These are phyloP conservation scores for Linnemannia schmuckeri DNA, from an alignment of 192 early-diverging fungal genomes.

Conservation along the genomic window DNA sequence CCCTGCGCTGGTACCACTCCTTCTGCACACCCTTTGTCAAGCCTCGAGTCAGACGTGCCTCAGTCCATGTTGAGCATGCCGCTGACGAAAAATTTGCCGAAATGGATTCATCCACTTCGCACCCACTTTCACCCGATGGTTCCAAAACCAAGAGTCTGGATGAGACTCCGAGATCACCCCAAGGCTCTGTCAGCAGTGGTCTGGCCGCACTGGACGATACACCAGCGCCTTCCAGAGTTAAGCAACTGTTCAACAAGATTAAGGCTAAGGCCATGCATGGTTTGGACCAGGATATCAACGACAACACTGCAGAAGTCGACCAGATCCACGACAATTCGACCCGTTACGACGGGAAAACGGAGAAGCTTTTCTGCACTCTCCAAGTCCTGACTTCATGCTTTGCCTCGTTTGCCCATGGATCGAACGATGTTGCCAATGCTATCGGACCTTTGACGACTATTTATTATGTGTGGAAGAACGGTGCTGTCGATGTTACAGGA, in stretches of 20 bases:
- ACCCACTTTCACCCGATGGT: constrained; percentile 10
- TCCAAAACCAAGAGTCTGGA: constrained; percentile 7
- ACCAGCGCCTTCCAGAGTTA: neutral
- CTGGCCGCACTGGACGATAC: constrained; percentile 27
- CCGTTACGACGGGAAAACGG: constrained; percentile 78
- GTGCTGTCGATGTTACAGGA: constrained; percentile 58
- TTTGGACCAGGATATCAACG: constrained; percentile 38
- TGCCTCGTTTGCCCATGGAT: constrained; percentile 89
- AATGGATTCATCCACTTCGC: neutral
- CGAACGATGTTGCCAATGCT: constrained; percentile 91
- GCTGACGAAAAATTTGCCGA: neutral
- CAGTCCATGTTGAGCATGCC: neutral
- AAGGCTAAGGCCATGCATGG: constrained; percentile 15
- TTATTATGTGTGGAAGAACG: constrained; percentile 68
- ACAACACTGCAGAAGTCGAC: constrained; percentile 42
- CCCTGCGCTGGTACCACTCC: constrained; percentile 78
- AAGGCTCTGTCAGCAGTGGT: constrained; percentile 10
- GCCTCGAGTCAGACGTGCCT: neutral
- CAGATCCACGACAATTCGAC: constrained; percentile 74
- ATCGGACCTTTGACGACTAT: constrained; percentile 84
- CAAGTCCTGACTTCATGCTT: constrained; percentile 86
- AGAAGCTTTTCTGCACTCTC: constrained; percentile 85
- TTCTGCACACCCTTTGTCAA: constrained; percentile 69
- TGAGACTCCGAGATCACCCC: neutral
- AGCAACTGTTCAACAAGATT: neutral